Evolutionary conservation across 2,329 filamentous ascomycete genomes (phyloP).

Genomic region (Zymoseptoria passerinii): DNA sequence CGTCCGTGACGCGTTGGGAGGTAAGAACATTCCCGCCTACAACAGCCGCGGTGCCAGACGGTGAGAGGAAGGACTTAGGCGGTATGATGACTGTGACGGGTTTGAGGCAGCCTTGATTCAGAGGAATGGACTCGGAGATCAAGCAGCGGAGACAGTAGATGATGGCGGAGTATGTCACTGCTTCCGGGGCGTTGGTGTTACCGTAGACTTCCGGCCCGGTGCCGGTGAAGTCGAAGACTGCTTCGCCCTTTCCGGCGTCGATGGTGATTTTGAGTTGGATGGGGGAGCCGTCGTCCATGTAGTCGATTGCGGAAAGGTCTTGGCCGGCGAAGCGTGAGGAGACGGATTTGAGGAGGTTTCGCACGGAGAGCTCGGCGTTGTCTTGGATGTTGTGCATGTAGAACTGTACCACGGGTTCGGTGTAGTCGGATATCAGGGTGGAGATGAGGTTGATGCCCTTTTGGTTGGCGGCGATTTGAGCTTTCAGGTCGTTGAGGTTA

Average conservation of each 20-base stretch:
- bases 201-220: constrained; percentile 61
- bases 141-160: constrained; percentile 77
- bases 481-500: constrained; percentile 79
- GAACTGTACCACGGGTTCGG: constrained; percentile 66
- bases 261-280: constrained; percentile 70
- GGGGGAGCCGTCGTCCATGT: constrained; percentile 79
- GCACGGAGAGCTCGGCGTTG: constrained; percentile 69
- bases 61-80: constrained; percentile 62
- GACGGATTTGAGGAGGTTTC: constrained; percentile 64
- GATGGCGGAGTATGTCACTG: constrained; percentile 74
- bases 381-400: constrained; percentile 79
- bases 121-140: constrained; percentile 71
- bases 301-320: constrained; percentile 67
- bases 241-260: constrained; percentile 63
- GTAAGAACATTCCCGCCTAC: constrained; percentile 79
- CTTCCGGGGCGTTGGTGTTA: constrained; percentile 73
- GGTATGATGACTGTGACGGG: constrained; percentile 70
- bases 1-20: constrained; percentile 69
- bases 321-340: constrained; percentile 59
- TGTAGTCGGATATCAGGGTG: constrained; percentile 67
- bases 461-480: constrained; percentile 78
- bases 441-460: constrained; percentile 75
- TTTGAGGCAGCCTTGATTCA: constrained; percentile 77
- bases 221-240: constrained; percentile 68
- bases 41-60: constrained; percentile 68